Evolutionary conservation across 208 protist genomes (phyloP).

Genomic region (Angomonas ambiguus): DNA sequence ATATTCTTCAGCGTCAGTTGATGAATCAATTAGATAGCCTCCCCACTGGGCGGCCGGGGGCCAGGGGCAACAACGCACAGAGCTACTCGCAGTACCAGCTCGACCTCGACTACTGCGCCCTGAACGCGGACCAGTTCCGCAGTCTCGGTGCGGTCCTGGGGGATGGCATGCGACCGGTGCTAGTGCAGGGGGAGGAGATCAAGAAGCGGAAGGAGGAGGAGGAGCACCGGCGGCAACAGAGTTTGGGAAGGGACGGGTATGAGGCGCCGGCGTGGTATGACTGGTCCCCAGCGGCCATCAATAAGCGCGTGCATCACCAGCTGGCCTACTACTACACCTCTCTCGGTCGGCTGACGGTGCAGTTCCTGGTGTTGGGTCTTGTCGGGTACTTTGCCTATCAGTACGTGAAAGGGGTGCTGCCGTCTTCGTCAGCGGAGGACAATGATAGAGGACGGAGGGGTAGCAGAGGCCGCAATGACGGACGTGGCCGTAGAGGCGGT

Average conservation of each 20-base stretch:
- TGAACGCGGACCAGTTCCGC: slow-evolving; percentile 81
- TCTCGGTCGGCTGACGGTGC: slow-evolving; percentile 59
- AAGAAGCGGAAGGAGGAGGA: slow-evolving; percentile 23
- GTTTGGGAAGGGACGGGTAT: slow-evolving; percentile 24
- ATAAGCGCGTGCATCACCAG: slow-evolving; percentile 58
- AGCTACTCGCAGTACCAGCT: slow-evolving; percentile 49
- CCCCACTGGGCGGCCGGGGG: slow-evolving; percentile 16
- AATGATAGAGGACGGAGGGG: not conserved
- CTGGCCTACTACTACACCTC: slow-evolving; percentile 48
- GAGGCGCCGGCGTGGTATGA: slow-evolving; percentile 70
- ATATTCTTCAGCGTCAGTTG: slow-evolving; percentile 68
- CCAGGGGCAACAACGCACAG: slow-evolving; percentile 19
- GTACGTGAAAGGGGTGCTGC: slow-evolving; percentile 22
- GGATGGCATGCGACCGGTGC: slow-evolving; percentile 61
- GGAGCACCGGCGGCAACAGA: slow-evolving; percentile 17
- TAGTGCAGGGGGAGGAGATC: slow-evolving; percentile 57
- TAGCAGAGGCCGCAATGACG: not conserved
- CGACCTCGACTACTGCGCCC: slow-evolving; percentile 61
- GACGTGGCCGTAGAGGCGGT: not conserved
- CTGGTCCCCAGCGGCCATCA: slow-evolving; percentile 64
- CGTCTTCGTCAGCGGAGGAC: not conserved
- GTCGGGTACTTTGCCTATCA: slow-evolving; percentile 45
- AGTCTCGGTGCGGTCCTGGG: slow-evolving; percentile 63
- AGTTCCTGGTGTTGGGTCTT: slow-evolving; percentile 39
- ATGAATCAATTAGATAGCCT: slow-evolving; percentile 39